A percentile compares a stretch with the other conserved stretches of the same genome.
phyloP scores from a whole-genome alignment of 1,284 basidiomycete genomes.

The Naganishia albida region DNA sequence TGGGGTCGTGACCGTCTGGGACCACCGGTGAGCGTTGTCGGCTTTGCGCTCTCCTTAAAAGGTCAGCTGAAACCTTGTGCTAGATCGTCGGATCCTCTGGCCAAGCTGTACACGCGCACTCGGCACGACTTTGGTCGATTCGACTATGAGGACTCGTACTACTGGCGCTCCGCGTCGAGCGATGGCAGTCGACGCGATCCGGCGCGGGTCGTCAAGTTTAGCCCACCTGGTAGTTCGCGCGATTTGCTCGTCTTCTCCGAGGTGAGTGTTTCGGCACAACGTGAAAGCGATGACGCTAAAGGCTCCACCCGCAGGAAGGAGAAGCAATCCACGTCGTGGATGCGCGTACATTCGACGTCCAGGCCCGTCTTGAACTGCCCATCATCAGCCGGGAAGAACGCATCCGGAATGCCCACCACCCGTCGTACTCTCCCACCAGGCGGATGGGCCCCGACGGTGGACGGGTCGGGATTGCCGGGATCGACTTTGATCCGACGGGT shows the following conservation, averaged over 20 bases:
- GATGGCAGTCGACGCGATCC: slow-evolving; percentile 41
- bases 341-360: slow-evolving; percentile 51
- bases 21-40: slow-evolving; percentile 47
- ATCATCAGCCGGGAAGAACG: slow-evolving; percentile 32
- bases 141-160: slow-evolving; percentile 27
- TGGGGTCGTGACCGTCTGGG: slow-evolving; percentile 54
- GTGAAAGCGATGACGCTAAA: not conserved
- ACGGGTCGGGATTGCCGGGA: slow-evolving; percentile 47
- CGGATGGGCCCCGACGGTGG: slow-evolving; percentile 42
- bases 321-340: slow-evolving; percentile 53
- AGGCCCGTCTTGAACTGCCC: slow-evolving; percentile 50
- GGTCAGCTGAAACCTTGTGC: not conserved
- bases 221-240: slow-evolving; percentile 48
- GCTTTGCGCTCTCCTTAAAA: no score
- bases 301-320: slow-evolving; percentile 40
- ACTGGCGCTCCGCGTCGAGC: slow-evolving; percentile 12
- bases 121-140: slow-evolving; percentile 18
- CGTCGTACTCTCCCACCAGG: slow-evolving; percentile 24
- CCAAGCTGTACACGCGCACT: slow-evolving; percentile 45
- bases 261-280: slow-evolving; percentile 35
- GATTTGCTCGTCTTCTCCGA: slow-evolving; percentile 54
- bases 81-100: slow-evolving; percentile 48
- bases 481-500: slow-evolving; percentile 51
- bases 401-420: slow-evolving; percentile 22
- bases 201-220: slow-evolving; percentile 53